Base-by-base conservation (phyloP, 2,329 filamentous ascomycete species). In the Xylariaceae sp. region DNA sequence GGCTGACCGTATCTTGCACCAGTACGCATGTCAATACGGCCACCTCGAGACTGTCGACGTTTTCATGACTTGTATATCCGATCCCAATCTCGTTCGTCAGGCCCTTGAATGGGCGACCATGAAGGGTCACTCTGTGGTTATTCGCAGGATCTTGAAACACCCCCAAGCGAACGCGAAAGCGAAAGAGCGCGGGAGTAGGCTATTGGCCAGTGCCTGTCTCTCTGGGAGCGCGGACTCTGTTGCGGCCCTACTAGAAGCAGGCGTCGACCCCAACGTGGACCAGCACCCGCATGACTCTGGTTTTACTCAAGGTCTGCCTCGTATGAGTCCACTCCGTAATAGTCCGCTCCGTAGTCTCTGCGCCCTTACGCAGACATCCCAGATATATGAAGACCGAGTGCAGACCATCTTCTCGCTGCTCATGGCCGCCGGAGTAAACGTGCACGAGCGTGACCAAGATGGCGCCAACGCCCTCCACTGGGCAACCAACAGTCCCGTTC, bases 401-500 rank as follows among this genome's bases (percentile, higher is more conserved):
- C 26, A 31, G 4, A 4, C 5, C 2, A 35, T 35, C 28, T 35
- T 40, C 28, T 40, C 38, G 21, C 21, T 30, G 26, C 38, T 40
- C 1, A 15, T 36, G 11, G 21, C 11, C 28, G 32, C 38, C 5
- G 38, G 38, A 11, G 28, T 6, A 3, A 15, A 35, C 28, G 15
- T 40, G 9, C 26, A 36, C 11, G 11, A 40, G 33, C 27, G 32
- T 19, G 18, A 32, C 13, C n/a, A 9, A 26, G 28, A 35, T n/a
- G 38, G 38, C 18, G 12, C 26, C 4, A 40, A 35, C 18, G 38
- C 38, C 15, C 38, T 40, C 12, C 38, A 40, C 21, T 40, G 31
- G 38, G 26, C 32, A 31, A n/a, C 19, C 15, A 12, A 36, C 5
- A 40, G 28, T 12, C 32, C 14, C 19, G 16, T 36, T 15, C 12